Conservation (phyloP, 1,139 yeast species). For the Kurtzmaniella natalensis region DNA sequence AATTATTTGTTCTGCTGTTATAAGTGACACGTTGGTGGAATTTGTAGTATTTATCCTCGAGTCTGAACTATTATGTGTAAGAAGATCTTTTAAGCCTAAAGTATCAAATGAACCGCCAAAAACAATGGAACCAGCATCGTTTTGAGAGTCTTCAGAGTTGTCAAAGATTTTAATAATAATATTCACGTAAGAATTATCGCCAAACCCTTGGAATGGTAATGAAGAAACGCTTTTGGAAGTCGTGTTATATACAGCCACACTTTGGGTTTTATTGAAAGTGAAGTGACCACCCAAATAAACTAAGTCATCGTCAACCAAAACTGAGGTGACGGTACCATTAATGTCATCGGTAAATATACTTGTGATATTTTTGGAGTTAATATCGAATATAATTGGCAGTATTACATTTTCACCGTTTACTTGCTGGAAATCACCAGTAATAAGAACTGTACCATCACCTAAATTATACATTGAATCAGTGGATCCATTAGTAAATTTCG, state of each 20-base stretch:
- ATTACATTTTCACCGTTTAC: constrained; percentile 28
- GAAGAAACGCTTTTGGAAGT: constrained; percentile 36
- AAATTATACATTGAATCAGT: constrained; percentile 16
- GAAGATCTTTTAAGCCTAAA: constrained; percentile 51
- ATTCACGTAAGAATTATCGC: constrained; percentile 52
- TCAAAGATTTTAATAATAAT: constrained; percentile 55
- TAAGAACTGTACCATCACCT: constrained; percentile 24
- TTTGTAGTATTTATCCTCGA: constrained; percentile 22
- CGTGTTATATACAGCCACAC: constrained; percentile 66
- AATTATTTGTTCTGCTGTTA: constrained; percentile 62
- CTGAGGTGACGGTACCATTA: constrained; percentile 51
- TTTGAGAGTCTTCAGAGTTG: constrained; percentile 22
- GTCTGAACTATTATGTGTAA: constrained; percentile 27
- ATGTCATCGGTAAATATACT: constrained; percentile 31
- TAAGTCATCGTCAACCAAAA: constrained; percentile 41
- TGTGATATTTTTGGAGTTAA: constrained; percentile 38
- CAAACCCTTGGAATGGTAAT: constrained; percentile 78
- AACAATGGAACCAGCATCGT: constrained; percentile 43
- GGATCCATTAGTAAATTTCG: constrained; percentile 31
- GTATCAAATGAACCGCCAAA: constrained; percentile 78
- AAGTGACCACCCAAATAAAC: constrained; percentile 84
- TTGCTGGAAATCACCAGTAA: constrained; percentile 36
- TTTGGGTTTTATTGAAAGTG: constrained; percentile 48
- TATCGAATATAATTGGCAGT: constrained; percentile 55
- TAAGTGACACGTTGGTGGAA: constrained; percentile 29